A percentile compares a stretch with the other conserved stretches of the same genome.
Conservation (phyloP, 371 early-diverging fungal species). For the Mucor circinelloides region DNA sequence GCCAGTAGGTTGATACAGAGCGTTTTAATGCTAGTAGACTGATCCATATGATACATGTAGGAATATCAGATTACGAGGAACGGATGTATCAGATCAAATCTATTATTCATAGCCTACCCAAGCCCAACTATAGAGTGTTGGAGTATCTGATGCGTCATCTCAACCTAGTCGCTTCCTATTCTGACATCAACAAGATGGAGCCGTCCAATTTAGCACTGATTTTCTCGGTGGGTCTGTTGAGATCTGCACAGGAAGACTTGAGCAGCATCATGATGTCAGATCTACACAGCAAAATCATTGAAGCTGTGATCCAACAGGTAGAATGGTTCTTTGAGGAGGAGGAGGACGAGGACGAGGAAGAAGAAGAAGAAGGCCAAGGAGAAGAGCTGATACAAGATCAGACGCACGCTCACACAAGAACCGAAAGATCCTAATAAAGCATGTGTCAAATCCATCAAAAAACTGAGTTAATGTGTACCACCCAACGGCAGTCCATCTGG, state of each 20-base stretch:
- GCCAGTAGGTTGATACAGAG: conserved; percentile 55
- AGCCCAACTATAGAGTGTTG: conserved; percentile 67
- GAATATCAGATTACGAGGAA: conserved; percentile 74
- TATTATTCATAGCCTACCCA: conserved; percentile 72
- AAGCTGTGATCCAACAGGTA: conserved; percentile 61
- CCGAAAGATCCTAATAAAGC: neutral
- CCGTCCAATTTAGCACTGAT: conserved; percentile 82
- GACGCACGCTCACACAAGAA: neutral
- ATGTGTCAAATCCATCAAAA: neutral
- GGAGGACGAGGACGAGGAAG: neutral
- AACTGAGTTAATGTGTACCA: neutral
- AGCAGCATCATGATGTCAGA: conserved; percentile 56
- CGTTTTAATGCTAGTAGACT: neutral
- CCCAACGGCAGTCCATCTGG: neutral
- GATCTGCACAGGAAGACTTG: conserved; percentile 53
- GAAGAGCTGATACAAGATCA: neutral
- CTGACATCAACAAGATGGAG: conserved; percentile 87
- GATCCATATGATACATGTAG: conserved; percentile 34
- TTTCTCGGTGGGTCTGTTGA: conserved; percentile 69
- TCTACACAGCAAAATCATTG: conserved; percentile 58
- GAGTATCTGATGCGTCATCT: conserved; percentile 77
- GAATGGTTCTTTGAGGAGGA: conserved; percentile 65
- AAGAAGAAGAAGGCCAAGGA: neutral
- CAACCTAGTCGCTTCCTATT: conserved; percentile 59
- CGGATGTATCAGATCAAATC: conserved; percentile 72